Percentiles rank a stretch among this genome's conserved stretches.
Conservation (phyloP, 805 yeast genomes). For the Candida montana region DNA sequence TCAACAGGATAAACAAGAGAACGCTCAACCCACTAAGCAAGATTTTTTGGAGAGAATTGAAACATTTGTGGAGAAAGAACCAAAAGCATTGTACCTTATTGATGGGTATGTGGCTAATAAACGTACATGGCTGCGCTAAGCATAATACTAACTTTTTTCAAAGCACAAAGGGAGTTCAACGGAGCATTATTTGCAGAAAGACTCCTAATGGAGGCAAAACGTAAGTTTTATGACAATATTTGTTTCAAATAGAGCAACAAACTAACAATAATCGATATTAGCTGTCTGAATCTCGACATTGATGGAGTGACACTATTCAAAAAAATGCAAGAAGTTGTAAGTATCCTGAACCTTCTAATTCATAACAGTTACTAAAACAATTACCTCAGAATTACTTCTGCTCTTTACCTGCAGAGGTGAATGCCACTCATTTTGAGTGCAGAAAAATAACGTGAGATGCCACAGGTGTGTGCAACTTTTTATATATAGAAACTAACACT, state of each 20-base stretch:
- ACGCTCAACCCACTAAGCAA: background rate
- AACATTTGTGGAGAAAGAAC: conserved; percentile 10
- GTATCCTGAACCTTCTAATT: conserved; percentile 4
- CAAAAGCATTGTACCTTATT: conserved; percentile 17
- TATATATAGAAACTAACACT: too few relatives aligned
- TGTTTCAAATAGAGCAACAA: too few relatives aligned
- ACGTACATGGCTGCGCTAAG: too few relatives aligned
- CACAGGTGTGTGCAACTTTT: too few relatives aligned
- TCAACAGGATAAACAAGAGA: background rate
- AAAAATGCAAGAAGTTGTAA: conserved; percentile 39
- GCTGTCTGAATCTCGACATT: conserved; percentile 39
- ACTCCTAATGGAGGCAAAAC: conserved; percentile 38
- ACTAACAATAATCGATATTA: conserved; percentile 13
- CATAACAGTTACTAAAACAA: background rate
- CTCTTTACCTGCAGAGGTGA: conserved; percentile 42
- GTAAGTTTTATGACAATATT: too few relatives aligned
- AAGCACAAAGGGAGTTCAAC: conserved; percentile 14
- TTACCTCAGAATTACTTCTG: conserved; percentile 38
- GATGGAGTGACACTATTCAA: conserved; percentile 40
- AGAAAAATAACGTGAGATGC: conserved; percentile 28
- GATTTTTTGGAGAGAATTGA: conserved; percentile 10
- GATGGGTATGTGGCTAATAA: conserved; percentile 26
- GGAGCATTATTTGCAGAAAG: conserved; percentile 43
- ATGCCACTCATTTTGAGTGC: conserved; percentile 48
- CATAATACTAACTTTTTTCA: background rate